Conservation (phyloP, 202 grass and related monocot genomes). For the Digitaria exilis region DNA sequence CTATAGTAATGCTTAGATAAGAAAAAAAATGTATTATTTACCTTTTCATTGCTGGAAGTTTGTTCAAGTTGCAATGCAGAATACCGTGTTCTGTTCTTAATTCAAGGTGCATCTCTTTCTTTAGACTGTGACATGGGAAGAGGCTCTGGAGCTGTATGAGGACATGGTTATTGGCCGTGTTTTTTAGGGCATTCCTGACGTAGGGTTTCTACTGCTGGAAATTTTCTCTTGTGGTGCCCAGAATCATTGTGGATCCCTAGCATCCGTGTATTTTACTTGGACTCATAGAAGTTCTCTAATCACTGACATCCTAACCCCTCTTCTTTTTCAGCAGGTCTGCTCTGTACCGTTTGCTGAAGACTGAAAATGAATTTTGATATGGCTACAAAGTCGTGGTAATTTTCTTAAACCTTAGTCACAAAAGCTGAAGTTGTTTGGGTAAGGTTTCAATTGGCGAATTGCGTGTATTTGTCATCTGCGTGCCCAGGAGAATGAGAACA, state of each 20-base stretch:
- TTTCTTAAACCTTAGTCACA: constrained; percentile 15
- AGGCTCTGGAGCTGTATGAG: constrained; percentile 80
- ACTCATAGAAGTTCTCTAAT: no score
- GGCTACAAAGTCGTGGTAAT: constrained; percentile 96
- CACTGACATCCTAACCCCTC: no score
- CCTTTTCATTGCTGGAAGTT: neutral
- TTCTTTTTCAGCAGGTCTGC: no score
- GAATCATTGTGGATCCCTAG: no score
- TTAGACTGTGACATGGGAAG: constrained; percentile 67
- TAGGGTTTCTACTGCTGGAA: no score
- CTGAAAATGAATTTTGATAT: constrained; percentile 71
- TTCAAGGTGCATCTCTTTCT: neutral
- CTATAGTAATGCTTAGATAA: neutral
- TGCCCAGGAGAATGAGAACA: constrained; percentile 81
- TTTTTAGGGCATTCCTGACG: no score
- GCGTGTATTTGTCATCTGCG: constrained; percentile 16
- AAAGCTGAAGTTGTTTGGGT: neutral
- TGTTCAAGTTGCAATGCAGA: neutral
- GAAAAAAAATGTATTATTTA: neutral
- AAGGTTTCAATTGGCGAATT: neutral
- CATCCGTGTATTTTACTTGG: no score
- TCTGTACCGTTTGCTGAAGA: constrained; percentile 53
- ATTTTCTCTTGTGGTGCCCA: no score
- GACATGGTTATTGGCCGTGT: constrained; percentile 89
- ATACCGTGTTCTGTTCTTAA: constrained; percentile 1